Percentiles rank a stretch among this genome's conserved stretches.
These are phyloP conservation scores for Scopulariopsis brevicaulis DNA, from an alignment of 2,329 filamentous ascomycete genomes.

Conservation along the genomic window DNA sequence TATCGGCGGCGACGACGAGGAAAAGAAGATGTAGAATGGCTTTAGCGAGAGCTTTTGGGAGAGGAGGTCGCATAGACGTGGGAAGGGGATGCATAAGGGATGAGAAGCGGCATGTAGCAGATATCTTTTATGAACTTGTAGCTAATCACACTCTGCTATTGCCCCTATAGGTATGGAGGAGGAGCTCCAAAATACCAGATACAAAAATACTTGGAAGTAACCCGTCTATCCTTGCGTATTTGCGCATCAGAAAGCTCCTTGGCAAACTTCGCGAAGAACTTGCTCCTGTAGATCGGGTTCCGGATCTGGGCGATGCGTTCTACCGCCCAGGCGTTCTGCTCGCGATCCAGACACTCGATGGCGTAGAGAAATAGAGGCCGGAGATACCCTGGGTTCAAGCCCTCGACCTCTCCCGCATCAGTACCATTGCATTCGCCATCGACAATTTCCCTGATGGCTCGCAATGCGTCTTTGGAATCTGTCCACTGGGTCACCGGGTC, in stretches of 20 bases:
- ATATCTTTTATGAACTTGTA: too few species aligned
- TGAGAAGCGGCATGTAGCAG: too few species aligned
- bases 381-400: constrained; percentile 10
- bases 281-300: constrained; percentile 6
- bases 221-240: constrained; percentile 10
- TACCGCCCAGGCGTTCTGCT: constrained; percentile 10
- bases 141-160: too few species aligned
- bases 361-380: constrained; percentile 12
- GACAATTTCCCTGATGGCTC: constrained; percentile 9
- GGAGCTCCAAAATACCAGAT: constrained; percentile 11
- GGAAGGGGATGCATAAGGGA: too few species aligned
- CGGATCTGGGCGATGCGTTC: constrained; percentile 8
- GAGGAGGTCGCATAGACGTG: too few species aligned
- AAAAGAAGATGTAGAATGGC: too few species aligned
- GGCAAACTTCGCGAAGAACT: constrained; percentile 10
- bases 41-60: too few species aligned
- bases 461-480: constrained; percentile 9
- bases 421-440: constrained; percentile 9
- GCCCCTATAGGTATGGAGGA: constrained; percentile 8
- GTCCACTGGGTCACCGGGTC: constrained; percentile 9
- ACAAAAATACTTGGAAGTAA: constrained; percentile 13
- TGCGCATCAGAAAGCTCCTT: constrained; percentile 9
- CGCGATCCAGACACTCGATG: constrained; percentile 10
- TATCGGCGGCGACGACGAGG: too few species aligned
- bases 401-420: neutral